Evolutionary conservation across 352 stramenopile genomes (phyloP).

Genomic region (Phytophthora cryptogea): DNA sequence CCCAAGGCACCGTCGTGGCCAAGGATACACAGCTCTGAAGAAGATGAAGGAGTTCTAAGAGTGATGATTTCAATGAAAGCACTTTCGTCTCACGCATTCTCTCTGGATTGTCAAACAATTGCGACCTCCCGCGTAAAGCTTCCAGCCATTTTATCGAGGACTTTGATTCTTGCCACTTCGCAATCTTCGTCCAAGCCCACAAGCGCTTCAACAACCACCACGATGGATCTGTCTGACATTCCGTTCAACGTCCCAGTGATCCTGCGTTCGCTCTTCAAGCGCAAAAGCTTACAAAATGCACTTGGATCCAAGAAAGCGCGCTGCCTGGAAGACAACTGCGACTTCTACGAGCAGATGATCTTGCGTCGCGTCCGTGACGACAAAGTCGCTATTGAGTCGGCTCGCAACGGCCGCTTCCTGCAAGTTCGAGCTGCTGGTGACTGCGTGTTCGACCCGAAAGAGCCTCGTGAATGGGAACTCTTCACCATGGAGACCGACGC

Average conservation of each 20-base stretch:
- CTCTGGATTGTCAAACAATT: not conserved
- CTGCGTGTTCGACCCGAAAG: slow-evolving; percentile 37
- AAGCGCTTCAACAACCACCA: slow-evolving; percentile 1
- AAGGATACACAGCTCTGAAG: not conserved
- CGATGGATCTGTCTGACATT: slow-evolving; percentile 38
- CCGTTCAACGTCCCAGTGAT: slow-evolving; percentile 37
- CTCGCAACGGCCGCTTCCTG: slow-evolving; percentile 30
- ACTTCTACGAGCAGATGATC: slow-evolving; percentile 35
- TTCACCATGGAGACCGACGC: slow-evolving; percentile 43
- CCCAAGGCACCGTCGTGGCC: not conserved
- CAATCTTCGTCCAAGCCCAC: slow-evolving; percentile 7
- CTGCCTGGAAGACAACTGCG: slow-evolving; percentile 32
- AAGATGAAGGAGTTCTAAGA: not conserved
- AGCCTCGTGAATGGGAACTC: slow-evolving; percentile 31
- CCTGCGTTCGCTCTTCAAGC: slow-evolving; percentile 26
- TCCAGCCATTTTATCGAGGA: not conserved
- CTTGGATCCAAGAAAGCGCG: slow-evolving; percentile 38
- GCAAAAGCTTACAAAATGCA: slow-evolving; percentile 37
- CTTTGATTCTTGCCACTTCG: not conserved
- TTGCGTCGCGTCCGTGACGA: slow-evolving; percentile 35
- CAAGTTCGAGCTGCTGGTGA: slow-evolving; percentile 31
- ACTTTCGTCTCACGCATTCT: not conserved
- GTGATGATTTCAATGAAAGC: not conserved
- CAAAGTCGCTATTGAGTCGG: slow-evolving; percentile 39
- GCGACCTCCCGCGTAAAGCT: not conserved